Base-by-base conservation (phyloP, 306 rosid genomes). In the Glycine tomentella region DNA sequence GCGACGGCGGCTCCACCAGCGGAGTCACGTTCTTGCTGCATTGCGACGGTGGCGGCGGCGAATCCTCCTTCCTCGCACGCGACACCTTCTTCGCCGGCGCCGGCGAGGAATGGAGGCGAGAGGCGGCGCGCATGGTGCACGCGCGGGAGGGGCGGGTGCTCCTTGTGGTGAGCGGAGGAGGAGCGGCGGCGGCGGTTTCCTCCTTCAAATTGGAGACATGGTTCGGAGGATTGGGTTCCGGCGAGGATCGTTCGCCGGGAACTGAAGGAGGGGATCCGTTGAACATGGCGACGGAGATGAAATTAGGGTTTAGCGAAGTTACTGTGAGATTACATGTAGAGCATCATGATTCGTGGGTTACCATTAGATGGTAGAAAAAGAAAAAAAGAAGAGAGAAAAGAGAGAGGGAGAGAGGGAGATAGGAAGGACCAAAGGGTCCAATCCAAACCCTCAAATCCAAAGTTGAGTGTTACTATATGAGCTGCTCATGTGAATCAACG, bases 71-170 rank as follows among this genome's bases (percentile, higher is more conserved):
- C 80, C 80, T 87, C 81, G 84, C 79, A 57, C 4, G 3, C 3
- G 40, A 3, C 40, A 3, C 40, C 40, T 36, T 36, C 40, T 36
- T 36, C 40, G 40, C 4, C 40, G 40, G 40, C 0, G 5, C 4
- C 40, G 86, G 6, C 9, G 48, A 11, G 1, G 93, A 85, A 61
- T 75, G 81, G 45, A 89, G 84, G 55, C 99, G 87, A 40, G 90
- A 88, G 25, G 98, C 91, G 14, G 98, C 91, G 8, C 99, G 97
- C 70, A 93, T 76, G 77, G 98, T 91, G 87, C 98, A 96, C 31
- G 99, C 97, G 49, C 99, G 94, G 11, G 99, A 88, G 5, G 99
- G 99, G 8, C 99, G 97, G 86, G 84, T 90, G 84, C 95, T 90
- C 79, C 99, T 82, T 9, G 74, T 87, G 31, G 89, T 58, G 6